Evolutionary conservation across 441 rosid species (phyloP).

Genomic region (Geranium incanum): DNA sequence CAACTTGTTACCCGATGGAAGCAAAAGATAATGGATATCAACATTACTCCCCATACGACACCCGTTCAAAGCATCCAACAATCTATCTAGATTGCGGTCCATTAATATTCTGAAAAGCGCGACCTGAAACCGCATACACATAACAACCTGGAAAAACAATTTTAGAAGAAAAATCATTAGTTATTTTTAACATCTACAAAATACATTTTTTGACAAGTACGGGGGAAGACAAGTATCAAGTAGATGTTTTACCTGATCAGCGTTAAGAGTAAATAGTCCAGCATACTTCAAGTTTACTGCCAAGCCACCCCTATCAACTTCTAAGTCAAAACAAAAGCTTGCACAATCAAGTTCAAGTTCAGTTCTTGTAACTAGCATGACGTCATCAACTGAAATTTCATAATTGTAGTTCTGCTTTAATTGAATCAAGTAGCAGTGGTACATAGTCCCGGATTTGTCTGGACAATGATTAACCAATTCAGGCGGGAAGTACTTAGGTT

Average conservation of each 20-base stretch:
- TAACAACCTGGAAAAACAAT: constrained; percentile 39
- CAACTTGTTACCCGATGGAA: constrained; percentile 34
- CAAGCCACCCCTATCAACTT: constrained; percentile 49
- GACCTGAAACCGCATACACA: constrained; percentile 59
- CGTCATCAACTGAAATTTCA: constrained; percentile 32
- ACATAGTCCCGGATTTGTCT: constrained; percentile 21
- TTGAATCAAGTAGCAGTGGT: constrained; percentile 53
- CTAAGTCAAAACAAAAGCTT: constrained; percentile 34
- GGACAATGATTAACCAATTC: constrained; percentile 43
- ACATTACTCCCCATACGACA: constrained; percentile 22
- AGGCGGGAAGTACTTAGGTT: constrained; percentile 63
- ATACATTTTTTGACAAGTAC: neutral
- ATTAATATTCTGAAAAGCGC: constrained; percentile 53
- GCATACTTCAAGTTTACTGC: constrained; percentile 38
- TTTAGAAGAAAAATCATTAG: constrained; percentile 14
- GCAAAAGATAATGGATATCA: constrained; percentile 54
- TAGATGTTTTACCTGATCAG: constrained; percentile 31
- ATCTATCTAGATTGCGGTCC: constrained; percentile 32
- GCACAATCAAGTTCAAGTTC: constrained; percentile 42
- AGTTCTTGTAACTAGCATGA: constrained; percentile 51
- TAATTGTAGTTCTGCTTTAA: constrained; percentile 36
- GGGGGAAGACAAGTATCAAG: neutral
- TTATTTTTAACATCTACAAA: neutral
- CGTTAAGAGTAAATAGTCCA: constrained; percentile 37
- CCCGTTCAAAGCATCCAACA: constrained; percentile 32